Conservation (phyloP, 768 basidiomycete species). For the Mycena galopus region DNA sequence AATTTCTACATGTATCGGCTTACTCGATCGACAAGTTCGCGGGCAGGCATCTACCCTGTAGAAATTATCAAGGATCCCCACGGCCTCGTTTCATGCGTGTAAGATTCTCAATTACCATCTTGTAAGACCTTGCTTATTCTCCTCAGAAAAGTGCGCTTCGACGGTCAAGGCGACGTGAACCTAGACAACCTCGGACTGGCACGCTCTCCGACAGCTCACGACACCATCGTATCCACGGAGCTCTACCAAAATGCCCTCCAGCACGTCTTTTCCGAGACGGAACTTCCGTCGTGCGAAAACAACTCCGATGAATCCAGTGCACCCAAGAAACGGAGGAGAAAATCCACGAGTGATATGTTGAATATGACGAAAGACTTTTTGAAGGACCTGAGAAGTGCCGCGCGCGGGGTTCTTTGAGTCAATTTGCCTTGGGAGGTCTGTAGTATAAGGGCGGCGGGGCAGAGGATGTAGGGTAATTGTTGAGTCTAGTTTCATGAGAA, state of each 20-base stretch:
- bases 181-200: background rate
- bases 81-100: conserved; percentile 28
- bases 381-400: conserved; percentile 18
- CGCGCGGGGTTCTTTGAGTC: conserved; percentile 15
- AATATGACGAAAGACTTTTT: conserved; percentile 23
- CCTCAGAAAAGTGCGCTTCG: conserved; percentile 31
- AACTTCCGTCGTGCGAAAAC: background rate
- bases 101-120: background rate
- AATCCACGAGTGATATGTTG: conserved; percentile 22
- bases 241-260: background rate
- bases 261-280: background rate
- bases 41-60: conserved; percentile 27
- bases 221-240: background rate
- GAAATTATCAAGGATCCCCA: conserved; percentile 23
- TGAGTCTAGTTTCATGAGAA: too few species aligned
- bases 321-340: conserved; percentile 15
- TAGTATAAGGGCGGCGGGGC: too few species aligned
- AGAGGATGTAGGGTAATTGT: too few species aligned
- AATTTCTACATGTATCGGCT: background rate
- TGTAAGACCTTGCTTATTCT: background rate
- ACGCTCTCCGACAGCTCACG: background rate
- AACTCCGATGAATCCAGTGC: background rate
- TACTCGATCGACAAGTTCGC: background rate
- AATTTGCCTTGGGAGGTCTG: background rate
- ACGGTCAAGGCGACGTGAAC: conserved; percentile 30